A percentile compares a stretch with the other conserved stretches of the same genome.
Conservation (phyloP, 768 basidiomycete genomes). For the Tricholoma bakamatsutake region DNA sequence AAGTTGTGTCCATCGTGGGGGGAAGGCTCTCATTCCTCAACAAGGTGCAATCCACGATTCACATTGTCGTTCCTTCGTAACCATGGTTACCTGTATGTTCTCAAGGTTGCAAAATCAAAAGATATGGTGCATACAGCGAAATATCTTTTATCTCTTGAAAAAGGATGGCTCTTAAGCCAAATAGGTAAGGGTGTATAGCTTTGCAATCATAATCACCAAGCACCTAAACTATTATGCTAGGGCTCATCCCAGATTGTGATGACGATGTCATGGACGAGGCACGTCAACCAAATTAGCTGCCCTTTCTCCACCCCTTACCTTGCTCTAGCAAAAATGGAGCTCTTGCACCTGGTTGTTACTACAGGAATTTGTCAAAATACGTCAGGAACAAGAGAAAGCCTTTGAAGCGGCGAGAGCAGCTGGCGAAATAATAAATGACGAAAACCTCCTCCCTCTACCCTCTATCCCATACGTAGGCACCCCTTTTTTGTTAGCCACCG, state of each 20-base stretch:
- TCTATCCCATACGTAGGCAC: slow-evolving; percentile 51
- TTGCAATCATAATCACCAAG: not conserved
- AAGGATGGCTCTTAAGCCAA: slow-evolving; percentile 73
- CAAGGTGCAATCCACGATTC: slow-evolving; percentile 29
- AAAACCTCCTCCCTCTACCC: slow-evolving; percentile 53
- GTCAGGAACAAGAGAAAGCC: slow-evolving; percentile 43
- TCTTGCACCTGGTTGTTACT: slow-evolving; percentile 79
- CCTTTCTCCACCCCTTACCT: not conserved
- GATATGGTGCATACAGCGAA: slow-evolving; percentile 64
- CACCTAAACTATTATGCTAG: slow-evolving; percentile 17
- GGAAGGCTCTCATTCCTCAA: slow-evolving; percentile 77
- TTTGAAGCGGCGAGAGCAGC: slow-evolving; percentile 33
- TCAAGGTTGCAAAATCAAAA: slow-evolving; percentile 46
- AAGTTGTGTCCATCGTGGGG: slow-evolving; percentile 60
- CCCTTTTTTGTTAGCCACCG: not conserved
- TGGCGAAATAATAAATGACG: slow-evolving; percentile 24
- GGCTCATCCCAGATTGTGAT: slow-evolving; percentile 74
- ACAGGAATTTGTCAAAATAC: slow-evolving; percentile 62
- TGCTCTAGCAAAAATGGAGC: slow-evolving; percentile 67
- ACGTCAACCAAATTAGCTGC: slow-evolving; percentile 8
- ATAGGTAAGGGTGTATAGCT: slow-evolving; percentile 40
- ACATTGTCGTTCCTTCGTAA: not conserved
- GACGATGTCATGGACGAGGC: slow-evolving; percentile 91
- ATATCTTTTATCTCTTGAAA: slow-evolving; percentile 64
- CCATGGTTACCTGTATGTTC: not conserved